Percentiles rank a stretch among this genome's conserved stretches.
phyloP scores from a whole-genome alignment of 306 rosid species.

The cucumber (Cucumis sativus) region Cucumber_9930_V3 NC_026661.2:20381001-20381500 shows the following conservation, averaged over 20 bases:
- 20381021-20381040: slow-evolving; percentile 9
- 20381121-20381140: slow-evolving; percentile 6
- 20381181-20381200: slow-evolving; percentile 5
- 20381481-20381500: background rate
- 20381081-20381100: background rate
- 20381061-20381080: background rate
- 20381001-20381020: slow-evolving; percentile 6
- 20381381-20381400: too few relatives aligned
- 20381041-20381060: slow-evolving; percentile 1
- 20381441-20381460: background rate
- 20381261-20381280: too few relatives aligned
- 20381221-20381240: background rate
- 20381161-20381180: slow-evolving; percentile 1
- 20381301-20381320: too few relatives aligned
- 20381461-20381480: too few relatives aligned
- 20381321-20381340: too few relatives aligned
- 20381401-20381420: too few relatives aligned
- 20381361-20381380: too few relatives aligned
- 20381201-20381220: background rate
- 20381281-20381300: too few relatives aligned
- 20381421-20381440: background rate
- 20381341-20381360: too few relatives aligned
- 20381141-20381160: slow-evolving; percentile 8
- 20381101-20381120: slow-evolving; percentile 2
- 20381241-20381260: too few relatives aligned